phyloP scores from a whole-genome alignment of 2,329 filamentous ascomycete species.

The Nigrospora osmanthi region DNA sequence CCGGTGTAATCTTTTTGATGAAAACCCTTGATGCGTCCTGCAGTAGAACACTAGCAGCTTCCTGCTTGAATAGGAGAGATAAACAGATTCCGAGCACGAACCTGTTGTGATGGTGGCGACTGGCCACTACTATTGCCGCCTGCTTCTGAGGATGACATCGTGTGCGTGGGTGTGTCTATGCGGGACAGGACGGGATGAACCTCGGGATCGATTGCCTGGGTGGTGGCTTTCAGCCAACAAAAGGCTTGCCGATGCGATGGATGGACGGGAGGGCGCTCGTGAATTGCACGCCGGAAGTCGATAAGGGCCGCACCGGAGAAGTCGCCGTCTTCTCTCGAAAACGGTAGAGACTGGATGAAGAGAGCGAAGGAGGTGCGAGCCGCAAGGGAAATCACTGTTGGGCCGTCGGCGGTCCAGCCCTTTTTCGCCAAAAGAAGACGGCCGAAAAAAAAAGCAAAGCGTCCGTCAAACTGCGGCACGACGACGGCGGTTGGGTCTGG shows the following conservation, averaged over 20 bases:
- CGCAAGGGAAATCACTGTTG: background rate
- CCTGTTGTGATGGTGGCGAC: too few relatives aligned
- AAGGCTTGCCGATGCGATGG: background rate
- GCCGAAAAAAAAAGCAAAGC: too few relatives aligned
- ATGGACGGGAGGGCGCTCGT: background rate
- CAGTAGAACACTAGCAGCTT: background rate
- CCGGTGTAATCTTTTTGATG: background rate
- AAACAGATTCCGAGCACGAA: background rate
- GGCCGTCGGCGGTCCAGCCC: background rate
- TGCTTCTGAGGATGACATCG: too few relatives aligned
- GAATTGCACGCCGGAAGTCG: background rate
- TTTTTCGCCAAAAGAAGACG: background rate
- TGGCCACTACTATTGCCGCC: too few relatives aligned
- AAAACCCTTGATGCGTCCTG: background rate
- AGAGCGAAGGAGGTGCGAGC: background rate
- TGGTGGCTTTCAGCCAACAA: background rate
- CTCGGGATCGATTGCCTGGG: background rate
- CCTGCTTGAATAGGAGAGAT: background rate
- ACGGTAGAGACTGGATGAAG: background rate
- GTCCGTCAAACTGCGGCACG: too few relatives aligned
- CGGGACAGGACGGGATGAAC: too few relatives aligned
- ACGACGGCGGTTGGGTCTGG: too few relatives aligned
- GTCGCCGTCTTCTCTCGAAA: background rate
- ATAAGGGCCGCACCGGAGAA: background rate
- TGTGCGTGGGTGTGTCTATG: too few relatives aligned